These are phyloP conservation scores for Mycosarcoma mackinlayi DNA, from an alignment of 1,284 basidiomycete genomes.

Conservation along the genomic window DNA sequence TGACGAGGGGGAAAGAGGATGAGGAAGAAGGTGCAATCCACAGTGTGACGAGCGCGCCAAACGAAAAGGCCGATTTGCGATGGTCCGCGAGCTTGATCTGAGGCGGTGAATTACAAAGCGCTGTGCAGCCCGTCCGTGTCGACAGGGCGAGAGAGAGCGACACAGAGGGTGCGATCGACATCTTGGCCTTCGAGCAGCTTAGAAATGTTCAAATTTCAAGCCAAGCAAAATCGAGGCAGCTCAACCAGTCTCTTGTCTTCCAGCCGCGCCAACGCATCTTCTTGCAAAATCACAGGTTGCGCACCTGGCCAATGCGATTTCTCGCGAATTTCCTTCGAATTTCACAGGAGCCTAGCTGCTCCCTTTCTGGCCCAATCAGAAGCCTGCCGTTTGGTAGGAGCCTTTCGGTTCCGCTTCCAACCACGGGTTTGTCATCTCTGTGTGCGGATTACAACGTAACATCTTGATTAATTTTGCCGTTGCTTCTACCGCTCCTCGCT, in stretches of 20 bases:
- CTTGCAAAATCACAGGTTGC: slow-evolving; percentile 4
- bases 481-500: no score
- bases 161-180: slow-evolving; percentile 13
- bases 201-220: no score
- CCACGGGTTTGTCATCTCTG: not conserved
- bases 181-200: slow-evolving; percentile 2
- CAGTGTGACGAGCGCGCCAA: slow-evolving; percentile 29
- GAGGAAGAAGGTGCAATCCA: not conserved
- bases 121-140: slow-evolving; percentile 14
- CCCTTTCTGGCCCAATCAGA: slow-evolving; percentile 32
- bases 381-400: slow-evolving; percentile 22
- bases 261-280: no score
- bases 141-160: slow-evolving; percentile 1
- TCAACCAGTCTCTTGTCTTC: slow-evolving; percentile 7
- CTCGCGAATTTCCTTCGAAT: slow-evolving; percentile 11
- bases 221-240: slow-evolving; percentile 5
- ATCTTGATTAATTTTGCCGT: no score
- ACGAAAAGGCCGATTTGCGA: slow-evolving; percentile 17
- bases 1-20: slow-evolving; percentile 13
- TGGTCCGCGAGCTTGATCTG: slow-evolving; percentile 18
- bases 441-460: no score
- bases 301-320: slow-evolving; percentile 23
- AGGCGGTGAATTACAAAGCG: slow-evolving; percentile 7
- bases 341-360: not conserved
- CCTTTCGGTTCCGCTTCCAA: slow-evolving; percentile 24